These are phyloP conservation scores for Stagonosporopsis chrysanthemi DNA, from an alignment of 2,329 filamentous ascomycete species.

Conservation along the genomic window DNA sequence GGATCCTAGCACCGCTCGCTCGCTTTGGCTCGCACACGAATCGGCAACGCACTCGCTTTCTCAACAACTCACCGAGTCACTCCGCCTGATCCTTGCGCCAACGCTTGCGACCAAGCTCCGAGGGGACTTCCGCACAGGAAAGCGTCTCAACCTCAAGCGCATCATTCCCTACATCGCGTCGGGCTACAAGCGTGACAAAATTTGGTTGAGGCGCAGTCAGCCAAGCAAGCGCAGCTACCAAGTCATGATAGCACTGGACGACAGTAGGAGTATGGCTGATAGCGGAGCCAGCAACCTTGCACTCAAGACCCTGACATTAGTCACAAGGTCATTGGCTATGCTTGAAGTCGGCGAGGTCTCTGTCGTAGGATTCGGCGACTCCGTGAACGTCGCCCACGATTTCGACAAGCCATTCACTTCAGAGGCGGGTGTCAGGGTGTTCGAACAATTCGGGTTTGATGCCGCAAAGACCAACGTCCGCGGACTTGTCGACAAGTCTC, in stretches of 20 bases:
- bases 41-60: constrained; percentile 84
- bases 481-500: constrained; percentile 76
- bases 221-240: constrained; percentile 96
- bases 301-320: constrained; percentile 92
- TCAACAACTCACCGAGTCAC: constrained; percentile 87
- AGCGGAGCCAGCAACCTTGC: constrained; percentile 78
- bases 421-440: constrained; percentile 81
- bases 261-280: constrained; percentile 93
- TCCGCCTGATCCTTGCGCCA: constrained; percentile 92
- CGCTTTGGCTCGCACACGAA: constrained; percentile 87
- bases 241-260: constrained; percentile 96
- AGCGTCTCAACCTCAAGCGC: constrained; percentile 97
- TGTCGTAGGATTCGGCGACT: constrained; percentile 85
- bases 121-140: constrained; percentile 95
- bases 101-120: constrained; percentile 96
- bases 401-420: constrained; percentile 83
- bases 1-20: constrained; percentile 66
- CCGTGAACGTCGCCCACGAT: constrained; percentile 84
- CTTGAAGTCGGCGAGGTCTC: constrained; percentile 94
- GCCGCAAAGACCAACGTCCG: constrained; percentile 88
- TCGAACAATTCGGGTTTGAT: constrained; percentile 83
- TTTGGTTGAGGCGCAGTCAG: constrained; percentile 95
- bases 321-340: constrained; percentile 86
- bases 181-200: constrained; percentile 98
- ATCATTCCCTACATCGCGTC: constrained; percentile 99